Evolutionary conservation across 106 monocot species (phyloP), one percentile per base, ranked within the genome.

Genomic region (Acorus gramineus): DNA sequence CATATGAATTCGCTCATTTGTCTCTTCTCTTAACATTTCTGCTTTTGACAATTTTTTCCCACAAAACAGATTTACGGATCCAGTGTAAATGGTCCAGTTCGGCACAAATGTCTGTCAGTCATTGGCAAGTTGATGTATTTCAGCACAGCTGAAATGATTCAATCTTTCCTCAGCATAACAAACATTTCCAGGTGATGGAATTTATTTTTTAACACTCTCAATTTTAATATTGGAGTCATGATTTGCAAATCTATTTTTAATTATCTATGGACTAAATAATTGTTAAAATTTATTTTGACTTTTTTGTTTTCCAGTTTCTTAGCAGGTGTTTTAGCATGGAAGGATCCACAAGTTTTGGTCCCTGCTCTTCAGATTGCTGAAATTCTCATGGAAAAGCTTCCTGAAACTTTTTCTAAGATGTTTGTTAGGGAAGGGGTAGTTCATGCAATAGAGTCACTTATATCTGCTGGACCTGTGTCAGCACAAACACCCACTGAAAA

Each of bases 391-490:
- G 91, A 98, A 47, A 91, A 98, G 62, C 87, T 91, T 81, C 98
- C 92, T 47, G 92, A 66, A 71, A 89, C 67, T 52, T 98, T 98
- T 65, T 79, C 87, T 11, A 88, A 88, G 65, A 64, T 83, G 75
- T 98, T 98, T 83, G 81, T 98, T 28, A 88, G 96, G 71, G 98
- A 98, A 91, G 98, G 98, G 44, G 88, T 98, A 49, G 85, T 98
- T 68, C 98, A 98, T 92, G 92, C 98, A 62, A 72, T 98, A 42
- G 92, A 92, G 57, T 54, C 78, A 52, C 85, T 98, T 8, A 92
- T 96, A 52, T 63, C 80, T 61, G 84, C 85, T 50, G 56, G 7
- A 73, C 5, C 69, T 8, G 57, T 65, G 67, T 60, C 76, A 76
- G 62, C 78, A 63, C 85, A 77, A 47, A 47, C 71, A 28, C 50